These are phyloP conservation scores for Xylaria bambusicola DNA, from an alignment of 495 filamentous ascomycete genomes.

Conservation along the genomic window DNA sequence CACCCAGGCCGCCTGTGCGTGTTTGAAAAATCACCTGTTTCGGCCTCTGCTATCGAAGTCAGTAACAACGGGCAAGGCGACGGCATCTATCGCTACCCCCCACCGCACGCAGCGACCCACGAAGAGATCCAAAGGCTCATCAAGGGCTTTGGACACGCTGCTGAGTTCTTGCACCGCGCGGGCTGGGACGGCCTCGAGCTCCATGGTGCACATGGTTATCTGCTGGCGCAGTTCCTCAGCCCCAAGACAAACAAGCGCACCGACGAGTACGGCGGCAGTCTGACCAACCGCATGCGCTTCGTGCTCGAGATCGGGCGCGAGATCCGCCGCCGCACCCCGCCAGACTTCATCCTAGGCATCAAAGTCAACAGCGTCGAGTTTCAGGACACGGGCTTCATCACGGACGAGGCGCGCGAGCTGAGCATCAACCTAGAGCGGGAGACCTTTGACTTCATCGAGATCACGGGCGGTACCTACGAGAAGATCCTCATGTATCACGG, in stretches of 20 bases:
- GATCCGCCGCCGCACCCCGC: conserved; percentile 46
- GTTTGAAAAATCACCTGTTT: conserved; percentile 48
- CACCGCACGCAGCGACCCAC: conserved; percentile 43
- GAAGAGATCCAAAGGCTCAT: conserved; percentile 48
- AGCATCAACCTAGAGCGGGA: conserved; percentile 56
- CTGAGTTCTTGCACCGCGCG: conserved; percentile 58
- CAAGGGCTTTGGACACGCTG: conserved; percentile 56
- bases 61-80: conserved; percentile 27
- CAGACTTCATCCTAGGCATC: conserved; percentile 60
- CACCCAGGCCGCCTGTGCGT: conserved; percentile 71
- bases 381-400: conserved; percentile 56
- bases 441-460: conserved; percentile 66
- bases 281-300: conserved; percentile 58
- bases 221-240: conserved; percentile 67
- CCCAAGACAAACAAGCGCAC: conserved; percentile 60
- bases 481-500: conserved; percentile 52
- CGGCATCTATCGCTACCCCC: conserved; percentile 20
- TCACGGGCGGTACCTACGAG: conserved; percentile 65
- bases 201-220: conserved; percentile 63
- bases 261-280: conserved; percentile 62
- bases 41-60: conserved; percentile 62
- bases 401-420: conserved; percentile 56
- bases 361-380: conserved; percentile 73
- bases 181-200: conserved; percentile 63
- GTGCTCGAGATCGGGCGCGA: conserved; percentile 54